Conservation (phyloP, 768 basidiomycete genomes). For the Lentinula detonsa region DNA sequence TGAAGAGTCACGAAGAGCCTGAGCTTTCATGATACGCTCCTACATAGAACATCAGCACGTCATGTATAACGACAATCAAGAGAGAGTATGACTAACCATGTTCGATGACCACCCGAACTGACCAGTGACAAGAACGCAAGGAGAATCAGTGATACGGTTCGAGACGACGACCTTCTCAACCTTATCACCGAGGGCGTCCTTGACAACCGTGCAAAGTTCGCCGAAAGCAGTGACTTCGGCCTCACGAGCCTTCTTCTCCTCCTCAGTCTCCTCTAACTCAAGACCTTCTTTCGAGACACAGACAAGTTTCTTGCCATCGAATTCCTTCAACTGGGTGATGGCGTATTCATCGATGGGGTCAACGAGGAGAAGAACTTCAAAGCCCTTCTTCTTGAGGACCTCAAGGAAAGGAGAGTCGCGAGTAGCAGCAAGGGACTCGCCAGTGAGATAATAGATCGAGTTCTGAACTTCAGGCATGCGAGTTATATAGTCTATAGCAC, state of each 20-base stretch:
- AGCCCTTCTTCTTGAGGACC: constrained; percentile 99
- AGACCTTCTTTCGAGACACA: constrained; percentile 99
- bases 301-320: constrained; percentile 94
- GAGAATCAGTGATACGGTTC: constrained; percentile 96
- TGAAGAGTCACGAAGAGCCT: constrained; percentile 91
- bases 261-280: constrained; percentile 98
- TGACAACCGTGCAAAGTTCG: constrained; percentile 90
- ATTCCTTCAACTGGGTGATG: constrained; percentile 98
- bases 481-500: constrained; percentile 84
- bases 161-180: constrained; percentile 99
- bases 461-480: constrained; percentile 99
- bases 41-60: constrained; percentile 17
- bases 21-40: constrained; percentile 99
- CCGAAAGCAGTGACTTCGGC: constrained; percentile 76
- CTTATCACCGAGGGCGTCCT: constrained; percentile 98
- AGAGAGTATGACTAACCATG: constrained; percentile 54
- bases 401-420: constrained; percentile 98
- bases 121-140: constrained; percentile 95
- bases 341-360: constrained; percentile 99
- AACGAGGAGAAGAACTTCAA: constrained; percentile 94
- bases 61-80: neutral
- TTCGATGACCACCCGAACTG: constrained; percentile 99
- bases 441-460: constrained; percentile 98
- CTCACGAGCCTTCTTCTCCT: constrained; percentile 91
- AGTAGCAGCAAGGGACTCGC: constrained; percentile 88